Conservation (phyloP, 2,329 filamentous ascomycete genomes). For the Colletotrichum tanaceti region DNA sequence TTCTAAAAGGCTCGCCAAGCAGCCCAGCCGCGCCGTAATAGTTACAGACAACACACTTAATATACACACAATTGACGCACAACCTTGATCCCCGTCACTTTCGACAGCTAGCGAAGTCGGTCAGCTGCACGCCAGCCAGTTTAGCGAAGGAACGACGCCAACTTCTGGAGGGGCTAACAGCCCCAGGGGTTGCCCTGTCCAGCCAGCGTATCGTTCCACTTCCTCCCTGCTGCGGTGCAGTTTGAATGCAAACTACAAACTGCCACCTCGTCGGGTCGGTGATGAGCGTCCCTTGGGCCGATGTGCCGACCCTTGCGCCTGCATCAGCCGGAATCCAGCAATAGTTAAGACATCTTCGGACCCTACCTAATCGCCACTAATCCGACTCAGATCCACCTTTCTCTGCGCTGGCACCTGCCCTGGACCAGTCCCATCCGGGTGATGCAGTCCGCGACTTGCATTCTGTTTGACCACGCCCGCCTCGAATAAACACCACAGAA, state of each 20-base stretch:
- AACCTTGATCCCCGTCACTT: no score
- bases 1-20: no score
- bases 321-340: constrained; percentile 8
- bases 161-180: constrained; percentile 12
- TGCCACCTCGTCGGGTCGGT: constrained; percentile 10
- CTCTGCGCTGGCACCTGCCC: constrained; percentile 30
- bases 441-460: constrained; percentile 16
- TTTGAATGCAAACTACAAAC: no score
- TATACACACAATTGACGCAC: no score
- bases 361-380: constrained; percentile 9
- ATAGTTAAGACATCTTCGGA: not conserved
- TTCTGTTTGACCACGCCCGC: constrained; percentile 19
- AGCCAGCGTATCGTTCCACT: constrained; percentile 2
- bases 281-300: constrained; percentile 15
- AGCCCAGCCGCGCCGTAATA: no score
- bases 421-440: constrained; percentile 11
- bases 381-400: constrained; percentile 7
- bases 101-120: constrained; percentile 7
- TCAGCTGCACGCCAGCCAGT: constrained; percentile 29
- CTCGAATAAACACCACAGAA: constrained; percentile 2
- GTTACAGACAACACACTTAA: no score
- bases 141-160: constrained; percentile 27
- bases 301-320: constrained; percentile 23
- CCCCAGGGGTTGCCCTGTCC: not conserved
- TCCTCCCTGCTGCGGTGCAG: not conserved